Percentiles rank a stretch among this genome's conserved stretches.
phyloP scores from a whole-genome alignment of 2,329 filamentous ascomycete species.

The Leptoxyphium fumago region DNA sequence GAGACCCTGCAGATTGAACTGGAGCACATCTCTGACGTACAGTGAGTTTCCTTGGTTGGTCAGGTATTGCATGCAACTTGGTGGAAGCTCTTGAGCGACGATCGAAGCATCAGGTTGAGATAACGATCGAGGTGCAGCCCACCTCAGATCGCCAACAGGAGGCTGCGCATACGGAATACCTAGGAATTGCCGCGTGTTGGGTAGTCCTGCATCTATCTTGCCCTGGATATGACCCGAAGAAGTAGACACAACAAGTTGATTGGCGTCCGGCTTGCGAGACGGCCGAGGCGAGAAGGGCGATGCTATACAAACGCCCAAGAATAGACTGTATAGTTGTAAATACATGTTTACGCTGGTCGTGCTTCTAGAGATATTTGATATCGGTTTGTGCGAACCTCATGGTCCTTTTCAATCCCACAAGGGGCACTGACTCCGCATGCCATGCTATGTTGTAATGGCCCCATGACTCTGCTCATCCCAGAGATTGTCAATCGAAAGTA shows the following conservation, averaged over 20 bases:
- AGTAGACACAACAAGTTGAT: neutral
- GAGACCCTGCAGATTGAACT: conserved; percentile 17
- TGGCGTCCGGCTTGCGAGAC: neutral
- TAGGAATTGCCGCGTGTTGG: conserved; percentile 33
- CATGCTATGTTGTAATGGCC: too few species aligned
- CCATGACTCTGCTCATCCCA: too few species aligned
- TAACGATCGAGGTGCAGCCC: conserved; percentile 37
- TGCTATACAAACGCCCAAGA: neutral
- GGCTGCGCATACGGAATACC: conserved; percentile 64
- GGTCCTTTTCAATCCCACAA: too few species aligned
- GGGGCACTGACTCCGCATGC: too few species aligned
- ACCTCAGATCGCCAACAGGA: conserved; percentile 49
- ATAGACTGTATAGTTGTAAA: too few species aligned
- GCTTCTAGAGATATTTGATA: too few species aligned
- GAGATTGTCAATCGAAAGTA: too few species aligned
- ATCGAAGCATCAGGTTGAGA: conserved; percentile 9
- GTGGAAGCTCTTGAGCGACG: conserved; percentile 12
- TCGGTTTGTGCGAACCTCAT: too few species aligned
- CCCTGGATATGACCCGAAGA: neutral
- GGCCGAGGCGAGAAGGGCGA: neutral
- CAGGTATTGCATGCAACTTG: conserved; percentile 15
- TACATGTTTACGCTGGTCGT: too few species aligned
- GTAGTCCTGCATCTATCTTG: neutral
- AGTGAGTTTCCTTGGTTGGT: conserved; percentile 7
- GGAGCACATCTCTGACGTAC: conserved; percentile 14